Evolutionary conservation across 371 early-diverging fungal species (phyloP).

Genomic region (Massospora cicadina): DNA sequence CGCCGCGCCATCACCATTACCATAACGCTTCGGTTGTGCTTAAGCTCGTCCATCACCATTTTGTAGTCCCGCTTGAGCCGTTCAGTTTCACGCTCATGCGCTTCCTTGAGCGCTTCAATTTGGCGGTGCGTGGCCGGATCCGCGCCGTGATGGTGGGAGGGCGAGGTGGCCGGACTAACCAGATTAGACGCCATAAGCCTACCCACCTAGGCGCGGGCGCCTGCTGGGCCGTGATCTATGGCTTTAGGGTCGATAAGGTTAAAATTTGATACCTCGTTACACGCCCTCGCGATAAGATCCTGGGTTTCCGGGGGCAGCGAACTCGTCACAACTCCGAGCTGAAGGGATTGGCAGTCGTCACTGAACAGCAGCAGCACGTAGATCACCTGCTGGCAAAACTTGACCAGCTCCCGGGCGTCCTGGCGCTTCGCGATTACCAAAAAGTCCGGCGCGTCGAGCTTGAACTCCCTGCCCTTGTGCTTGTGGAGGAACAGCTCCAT

Average conservation of each 20-base stretch:
- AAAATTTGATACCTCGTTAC: slow-evolving; percentile 8
- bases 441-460: background rate
- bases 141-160: background rate
- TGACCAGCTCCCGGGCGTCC: background rate
- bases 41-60: background rate
- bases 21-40: background rate
- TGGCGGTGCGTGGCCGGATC: background rate
- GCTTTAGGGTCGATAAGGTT: background rate
- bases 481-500: background rate
- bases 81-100: background rate
- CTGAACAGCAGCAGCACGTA: slow-evolving; percentile 1
- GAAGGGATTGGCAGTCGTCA: background rate
- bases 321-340: background rate
- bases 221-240: background rate
- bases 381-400: background rate
- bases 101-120: background rate
- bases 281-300: background rate
- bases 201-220: background rate
- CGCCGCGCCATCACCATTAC: background rate
- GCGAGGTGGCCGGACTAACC: background rate
- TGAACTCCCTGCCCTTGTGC: background rate
- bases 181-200: background rate
- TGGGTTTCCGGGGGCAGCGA: background rate
- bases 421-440: background rate
- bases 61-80: slow-evolving; percentile 1